Base-by-base conservation (phyloP, 1,284 basidiomycete genomes). In the Trichosporon inkin region DNA sequence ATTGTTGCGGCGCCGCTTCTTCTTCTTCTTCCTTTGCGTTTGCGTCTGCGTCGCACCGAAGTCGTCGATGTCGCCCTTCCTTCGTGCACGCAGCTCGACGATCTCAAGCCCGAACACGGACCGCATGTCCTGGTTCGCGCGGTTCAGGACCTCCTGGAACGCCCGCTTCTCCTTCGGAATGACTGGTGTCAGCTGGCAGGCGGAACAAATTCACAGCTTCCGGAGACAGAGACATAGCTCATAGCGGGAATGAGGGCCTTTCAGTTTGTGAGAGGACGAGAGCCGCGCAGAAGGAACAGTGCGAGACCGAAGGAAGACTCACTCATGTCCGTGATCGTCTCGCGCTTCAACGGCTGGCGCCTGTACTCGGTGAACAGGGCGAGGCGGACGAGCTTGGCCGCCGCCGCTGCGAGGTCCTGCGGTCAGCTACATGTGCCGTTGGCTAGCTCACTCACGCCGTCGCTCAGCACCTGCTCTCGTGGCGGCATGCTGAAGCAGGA, bases 281-380 rank as follows among this genome's bases (percentile, higher is more conserved):
- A 44, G 17, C 2, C 3, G 6, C 8, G 19, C 11, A 13, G 41
- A 17, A 13, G 36, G 36, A 3, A 13, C 6, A 4, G 16, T 6
- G 36, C 6, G 16, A 14, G 22, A 20, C 7, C 10, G 35, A 37
- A 28, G 36, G 53, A 8, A 34, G 32, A 56, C 75, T 47, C 22
- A 76, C 77, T 64, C 19, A 68, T 57, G 41, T 71, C 70, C 20
- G 58, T 53, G 49, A 74, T 72, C 13, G 67, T 62, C 3, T 68
- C 63, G 34, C 75, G 68, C 24, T 68, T 57, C 2, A 79, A 61
- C 6, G 72, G 60, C 10, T 61, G 62, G 36, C 68, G 66, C 32
- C 67, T 68, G 56, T 77, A 74, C 62, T 78, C 75, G 28, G 65
- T 65, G 56, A 75, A 77, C 22, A 79, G 59, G 0, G 76, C 73